A percentile compares a stretch with the other conserved stretches of the same genome.
These are phyloP conservation scores for Plenodomus biglobosus DNA, from an alignment of 2,329 filamentous ascomycete genomes.

Conservation along the genomic window DNA sequence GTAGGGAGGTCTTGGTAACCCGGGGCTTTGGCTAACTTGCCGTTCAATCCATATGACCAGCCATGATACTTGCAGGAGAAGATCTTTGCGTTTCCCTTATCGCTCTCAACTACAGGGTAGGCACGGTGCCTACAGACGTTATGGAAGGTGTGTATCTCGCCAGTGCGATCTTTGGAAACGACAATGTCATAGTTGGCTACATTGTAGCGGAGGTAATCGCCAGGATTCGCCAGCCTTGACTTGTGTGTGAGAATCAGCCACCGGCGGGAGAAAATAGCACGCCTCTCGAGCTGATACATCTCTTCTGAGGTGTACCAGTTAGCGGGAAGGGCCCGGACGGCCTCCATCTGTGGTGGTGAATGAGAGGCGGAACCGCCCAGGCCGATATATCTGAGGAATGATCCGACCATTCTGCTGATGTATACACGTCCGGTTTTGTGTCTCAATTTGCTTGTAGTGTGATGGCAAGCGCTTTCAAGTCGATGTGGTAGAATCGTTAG, in stretches of 20 bases:
- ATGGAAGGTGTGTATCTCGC: constrained; percentile 47
- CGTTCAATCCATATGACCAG: constrained; percentile 50
- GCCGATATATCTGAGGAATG: constrained; percentile 31
- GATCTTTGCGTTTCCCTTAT: constrained; percentile 43
- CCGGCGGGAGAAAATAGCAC: constrained; percentile 56
- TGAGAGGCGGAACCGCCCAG: constrained; percentile 20
- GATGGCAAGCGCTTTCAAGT: background rate
- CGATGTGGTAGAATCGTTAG: background rate
- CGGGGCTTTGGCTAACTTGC: constrained; percentile 49
- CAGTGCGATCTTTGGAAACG: constrained; percentile 43
- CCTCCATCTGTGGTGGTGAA: constrained; percentile 18
- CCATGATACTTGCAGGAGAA: constrained; percentile 52
- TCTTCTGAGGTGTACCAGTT: constrained; percentile 47
- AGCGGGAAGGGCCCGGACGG: constrained; percentile 47
- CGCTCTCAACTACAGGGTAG: constrained; percentile 46
- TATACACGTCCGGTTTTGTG: too few species aligned
- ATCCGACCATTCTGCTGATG: constrained; percentile 24
- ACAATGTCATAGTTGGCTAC: constrained; percentile 48
- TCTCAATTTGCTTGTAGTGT: background rate
- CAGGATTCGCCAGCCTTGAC: constrained; percentile 53
- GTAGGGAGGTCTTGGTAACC: constrained; percentile 45
- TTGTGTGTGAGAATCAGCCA: constrained; percentile 61
- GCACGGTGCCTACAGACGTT: constrained; percentile 52
- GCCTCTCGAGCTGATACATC: constrained; percentile 52
- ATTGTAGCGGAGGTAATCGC: constrained; percentile 59